Evolutionary conservation across 805 yeast species (phyloP).

Genomic region (Candida adriatica): DNA sequence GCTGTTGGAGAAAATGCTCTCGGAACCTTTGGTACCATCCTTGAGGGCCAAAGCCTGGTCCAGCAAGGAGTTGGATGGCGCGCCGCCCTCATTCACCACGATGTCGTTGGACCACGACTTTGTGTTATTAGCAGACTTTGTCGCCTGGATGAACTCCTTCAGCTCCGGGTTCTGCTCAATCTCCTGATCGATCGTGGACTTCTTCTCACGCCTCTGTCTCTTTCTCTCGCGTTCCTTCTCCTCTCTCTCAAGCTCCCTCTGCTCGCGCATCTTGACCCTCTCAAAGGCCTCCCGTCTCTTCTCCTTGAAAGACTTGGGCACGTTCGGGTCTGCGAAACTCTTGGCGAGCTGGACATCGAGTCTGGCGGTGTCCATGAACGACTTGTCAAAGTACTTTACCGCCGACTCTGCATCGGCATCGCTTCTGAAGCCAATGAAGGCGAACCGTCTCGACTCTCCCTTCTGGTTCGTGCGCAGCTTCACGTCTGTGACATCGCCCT

Average conservation of each 20-base stretch:
- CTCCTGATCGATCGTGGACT: slow-evolving; percentile 44
- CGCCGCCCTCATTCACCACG: slow-evolving; percentile 28
- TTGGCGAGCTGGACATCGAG: slow-evolving; percentile 79
- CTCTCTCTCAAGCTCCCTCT: slow-evolving; percentile 33
- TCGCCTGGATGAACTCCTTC: slow-evolving; percentile 74
- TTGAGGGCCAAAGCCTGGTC: slow-evolving; percentile 34
- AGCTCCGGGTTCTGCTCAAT: slow-evolving; percentile 60
- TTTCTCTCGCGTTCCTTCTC: slow-evolving; percentile 32
- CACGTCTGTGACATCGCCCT: slow-evolving; percentile 78
- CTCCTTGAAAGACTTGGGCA: slow-evolving; percentile 59
- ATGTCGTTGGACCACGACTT: slow-evolving; percentile 64
- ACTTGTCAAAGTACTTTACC: slow-evolving; percentile 62
- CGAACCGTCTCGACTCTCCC: slow-evolving; percentile 90
- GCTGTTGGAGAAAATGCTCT: slow-evolving; percentile 15
- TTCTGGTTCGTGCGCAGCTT: slow-evolving; percentile 71
- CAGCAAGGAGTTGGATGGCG: slow-evolving; percentile 29
- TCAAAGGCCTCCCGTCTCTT: slow-evolving; percentile 44
- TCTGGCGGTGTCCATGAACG: slow-evolving; percentile 78
- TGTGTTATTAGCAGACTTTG: slow-evolving; percentile 66
- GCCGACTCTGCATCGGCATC: slow-evolving; percentile 72
- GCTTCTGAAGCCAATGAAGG: slow-evolving; percentile 82
- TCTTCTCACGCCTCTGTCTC: slow-evolving; percentile 25
- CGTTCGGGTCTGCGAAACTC: slow-evolving; percentile 75
- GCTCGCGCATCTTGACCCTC: slow-evolving; percentile 42
- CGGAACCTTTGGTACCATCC: slow-evolving; percentile 13